Percentiles rank a stretch among this genome's conserved stretches.
Conservation (phyloP, 2,329 filamentous ascomycete genomes). For the Knufia fluminis region DNA sequence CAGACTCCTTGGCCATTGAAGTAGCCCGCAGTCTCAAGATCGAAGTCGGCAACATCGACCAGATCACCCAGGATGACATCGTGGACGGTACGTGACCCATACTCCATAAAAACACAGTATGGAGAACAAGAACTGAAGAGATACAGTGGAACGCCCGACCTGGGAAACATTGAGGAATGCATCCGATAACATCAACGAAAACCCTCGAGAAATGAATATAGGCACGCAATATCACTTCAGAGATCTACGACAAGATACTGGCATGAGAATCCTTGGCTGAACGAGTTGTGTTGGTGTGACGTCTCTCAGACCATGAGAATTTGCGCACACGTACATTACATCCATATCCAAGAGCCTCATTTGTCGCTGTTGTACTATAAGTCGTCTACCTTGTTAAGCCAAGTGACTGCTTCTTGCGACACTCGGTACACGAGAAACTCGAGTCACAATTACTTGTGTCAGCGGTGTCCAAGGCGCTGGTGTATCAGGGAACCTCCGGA, state of each 20-base stretch:
- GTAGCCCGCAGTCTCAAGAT: slow-evolving; percentile 25
- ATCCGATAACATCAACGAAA: background rate
- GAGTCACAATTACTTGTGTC: no score
- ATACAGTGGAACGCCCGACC: background rate
- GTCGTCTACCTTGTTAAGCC: no score
- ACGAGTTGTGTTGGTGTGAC: background rate
- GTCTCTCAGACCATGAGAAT: no score
- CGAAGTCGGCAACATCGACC: background rate
- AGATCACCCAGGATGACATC: slow-evolving; percentile 1
- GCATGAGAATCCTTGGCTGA: background rate
- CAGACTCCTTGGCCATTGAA: slow-evolving; percentile 27
- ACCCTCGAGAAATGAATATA: background rate
- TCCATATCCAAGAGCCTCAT: no score
- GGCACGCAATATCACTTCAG: background rate
- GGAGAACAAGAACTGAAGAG: background rate
- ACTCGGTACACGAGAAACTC: no score
- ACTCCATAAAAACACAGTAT: background rate
- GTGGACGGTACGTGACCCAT: background rate
- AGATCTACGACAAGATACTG: background rate
- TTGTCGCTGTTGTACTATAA: no score
- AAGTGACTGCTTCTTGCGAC: no score
- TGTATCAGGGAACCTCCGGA: no score
- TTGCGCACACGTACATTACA: no score
- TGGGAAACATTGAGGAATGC: background rate
- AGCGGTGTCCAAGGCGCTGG: no score